Evolutionary conservation across 306 rosid genomes (phyloP).

Genomic region (Parietaria judaica): DNA sequence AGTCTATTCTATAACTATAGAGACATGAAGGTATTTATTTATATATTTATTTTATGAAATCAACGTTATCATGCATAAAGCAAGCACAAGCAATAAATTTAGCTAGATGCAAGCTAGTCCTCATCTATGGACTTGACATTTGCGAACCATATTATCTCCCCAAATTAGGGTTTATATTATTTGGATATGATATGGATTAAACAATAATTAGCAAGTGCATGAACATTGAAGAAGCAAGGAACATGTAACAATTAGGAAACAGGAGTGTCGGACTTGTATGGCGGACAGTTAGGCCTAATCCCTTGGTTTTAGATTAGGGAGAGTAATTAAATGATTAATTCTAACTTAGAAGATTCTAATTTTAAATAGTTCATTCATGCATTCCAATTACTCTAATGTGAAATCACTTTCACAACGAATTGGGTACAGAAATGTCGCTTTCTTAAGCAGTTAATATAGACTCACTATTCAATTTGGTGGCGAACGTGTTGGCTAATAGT

Average conservation of each 20-base stretch:
- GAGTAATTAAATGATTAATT: not conserved
- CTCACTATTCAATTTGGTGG: too few species aligned
- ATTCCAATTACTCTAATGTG: too few species aligned
- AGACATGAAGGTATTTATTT: slow-evolving; percentile 1
- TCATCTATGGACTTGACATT: slow-evolving; percentile 50
- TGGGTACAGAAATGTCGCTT: not conserved
- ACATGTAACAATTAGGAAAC: slow-evolving; percentile 2
- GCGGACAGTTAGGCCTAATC: not conserved
- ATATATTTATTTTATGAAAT: slow-evolving; percentile 2
- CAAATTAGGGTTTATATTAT: slow-evolving; percentile 17
- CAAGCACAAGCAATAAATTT: slow-evolving; percentile 19
- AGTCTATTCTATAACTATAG: slow-evolving; percentile 21
- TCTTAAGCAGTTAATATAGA: too few species aligned
- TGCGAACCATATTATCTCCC: slow-evolving; percentile 39
- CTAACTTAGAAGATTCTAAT: not conserved
- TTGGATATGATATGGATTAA: not conserved
- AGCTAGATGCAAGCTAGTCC: slow-evolving; percentile 20
- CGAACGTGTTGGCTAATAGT: too few species aligned
- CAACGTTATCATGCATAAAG: slow-evolving; percentile 20
- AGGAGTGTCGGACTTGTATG: slow-evolving; percentile 9
- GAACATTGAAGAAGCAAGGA: slow-evolving; percentile 10
- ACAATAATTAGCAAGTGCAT: slow-evolving; percentile 10
- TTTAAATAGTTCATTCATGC: not conserved
- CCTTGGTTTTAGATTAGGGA: not conserved
- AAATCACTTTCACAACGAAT: not conserved